Base-by-base conservation (phyloP, 2,329 filamentous ascomycete genomes). In the Curvularia sp. region DNA sequence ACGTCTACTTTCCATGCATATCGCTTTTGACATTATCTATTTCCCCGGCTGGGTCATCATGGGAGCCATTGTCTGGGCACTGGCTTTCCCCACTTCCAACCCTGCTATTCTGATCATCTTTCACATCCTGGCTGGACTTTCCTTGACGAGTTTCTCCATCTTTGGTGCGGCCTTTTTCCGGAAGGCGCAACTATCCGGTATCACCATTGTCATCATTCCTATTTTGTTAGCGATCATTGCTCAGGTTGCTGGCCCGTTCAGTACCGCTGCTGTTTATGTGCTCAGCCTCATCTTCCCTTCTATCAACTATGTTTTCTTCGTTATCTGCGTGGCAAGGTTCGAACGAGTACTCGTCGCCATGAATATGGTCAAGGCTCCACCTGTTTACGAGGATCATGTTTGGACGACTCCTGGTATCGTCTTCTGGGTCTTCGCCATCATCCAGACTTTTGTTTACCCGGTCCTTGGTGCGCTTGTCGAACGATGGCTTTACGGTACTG, bases 221-320 rank as follows among this genome's bases (percentile, higher is more conserved):
- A 84, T 96, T 26, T 78, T 96, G 2, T 82, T 97, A 1, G 93
- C 90, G 15, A 90, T 97, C 66, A 81, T 97, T 22, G 89, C 92
- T 0, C 93, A 97, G 76, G 86, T 92, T 15, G 80, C 91, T 18
- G 87, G 84, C 0, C 83, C 82, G 1, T 86, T 87, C 3, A 81
- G 78, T 8, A 90, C 88, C 0, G 87, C 80, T 1, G 83, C 87
- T 0, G 90, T 94, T 3, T 83, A 85, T 5, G 80, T 91, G 3
- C 81, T 96, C 12, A 89, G 89, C 60, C 73, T 96, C 13, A 76
- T 97, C 0, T 97, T 97, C 72, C 86, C 92, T 0, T 91, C 93
- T 0, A 96, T 93, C 82, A 93, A 92, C 68, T 97, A 92, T 71
- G 89, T 94, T 13, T 93, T 89, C 74, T 95, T 94, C 72, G 88